Base-by-base conservation (phyloP, 805 yeast species). In the Hanseniaspora thailandica region DNA sequence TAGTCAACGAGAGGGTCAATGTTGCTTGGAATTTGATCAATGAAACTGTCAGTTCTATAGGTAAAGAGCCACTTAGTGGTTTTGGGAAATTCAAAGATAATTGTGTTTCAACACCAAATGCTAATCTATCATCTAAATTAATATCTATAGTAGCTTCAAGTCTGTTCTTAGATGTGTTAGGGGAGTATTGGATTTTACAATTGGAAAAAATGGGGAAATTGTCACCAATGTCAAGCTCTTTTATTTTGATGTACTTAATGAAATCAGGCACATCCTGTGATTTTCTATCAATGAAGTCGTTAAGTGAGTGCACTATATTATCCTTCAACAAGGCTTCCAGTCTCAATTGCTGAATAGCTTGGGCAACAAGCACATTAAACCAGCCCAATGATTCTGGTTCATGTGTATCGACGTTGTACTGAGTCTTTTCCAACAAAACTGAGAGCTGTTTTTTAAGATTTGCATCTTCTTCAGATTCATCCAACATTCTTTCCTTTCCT, bases 161-260 rank as follows among this genome's bases (percentile, higher is more conserved):
- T 43, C 67, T 76, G 35, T 72, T 72, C 22, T 67, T 62, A 20
- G 76, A 72, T 1, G 71, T 71, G 54, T 75, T 78, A 22, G 76
- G 75, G 53, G 77, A 75, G 56, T 79, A 80, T 57, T 74, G 74
- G 36, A 93, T 85, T 47, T 95, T 75, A 67, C 98, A 93, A 63
- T 93, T 93, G 54, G 95, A 85, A 64, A 93, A 86, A 49, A 93
- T 86, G 3, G 98, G 98, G 64, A 82, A 93, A 66, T 89, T 97
- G 63, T 87, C 86, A 33, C 98, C 98, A 55, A 93, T 82, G 61
- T 88, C 90, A 25, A 93, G 56, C 61, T 90, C 97, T 1, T 89
- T 84, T 46, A 93, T 78, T 56, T 76, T 76, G 39, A 93, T 81
- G 23, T 77, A 75, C 63, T 83, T 96, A 47, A 93, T 66, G 65